phyloP scores from a whole-genome alignment of 495 filamentous ascomycete species.

The Usnea hakonensis region DNA sequence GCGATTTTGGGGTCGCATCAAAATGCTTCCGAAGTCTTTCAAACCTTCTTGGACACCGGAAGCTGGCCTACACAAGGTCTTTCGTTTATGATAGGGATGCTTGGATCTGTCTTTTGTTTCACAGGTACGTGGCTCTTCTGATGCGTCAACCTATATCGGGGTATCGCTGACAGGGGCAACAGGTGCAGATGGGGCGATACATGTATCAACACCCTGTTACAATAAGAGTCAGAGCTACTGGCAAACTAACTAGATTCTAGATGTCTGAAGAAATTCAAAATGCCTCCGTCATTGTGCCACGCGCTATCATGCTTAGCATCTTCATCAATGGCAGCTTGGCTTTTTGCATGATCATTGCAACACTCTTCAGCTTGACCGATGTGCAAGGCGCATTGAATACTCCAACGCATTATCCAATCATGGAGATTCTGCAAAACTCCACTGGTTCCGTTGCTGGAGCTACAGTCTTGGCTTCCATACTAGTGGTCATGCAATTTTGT shows the following conservation, averaged over 20 bases:
- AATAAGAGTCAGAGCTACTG: conserved; percentile 13
- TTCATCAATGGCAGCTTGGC: conserved; percentile 38
- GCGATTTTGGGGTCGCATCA: conserved; percentile 39
- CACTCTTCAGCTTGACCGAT: conserved; percentile 28
- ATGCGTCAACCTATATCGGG: not conserved
- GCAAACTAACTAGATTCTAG: not conserved
- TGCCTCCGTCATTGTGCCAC: conserved; percentile 36
- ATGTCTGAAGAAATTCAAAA: conserved; percentile 42
- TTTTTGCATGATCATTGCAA: conserved; percentile 27
- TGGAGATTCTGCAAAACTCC: conserved; percentile 32
- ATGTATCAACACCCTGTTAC: not conserved
- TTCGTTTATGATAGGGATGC: conserved; percentile 39
- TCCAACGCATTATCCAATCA: conserved; percentile 34
- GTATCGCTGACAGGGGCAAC: not conserved
- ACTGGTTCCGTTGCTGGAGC: conserved; percentile 30
- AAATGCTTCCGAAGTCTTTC: conserved; percentile 35
- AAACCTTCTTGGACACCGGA: conserved; percentile 39
- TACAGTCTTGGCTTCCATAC: conserved; percentile 25
- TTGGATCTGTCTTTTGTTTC: conserved; percentile 31
- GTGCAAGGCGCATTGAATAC: conserved; percentile 28
- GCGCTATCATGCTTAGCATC: conserved; percentile 37
- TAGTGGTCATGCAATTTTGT: conserved; percentile 36
- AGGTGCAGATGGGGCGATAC: conserved; percentile 15
- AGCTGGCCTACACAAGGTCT: conserved; percentile 38
- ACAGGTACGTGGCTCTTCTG: not conserved